Conservation (phyloP, 1,284 basidiomycete species). For the Sanghuangporus sanghuang region DNA sequence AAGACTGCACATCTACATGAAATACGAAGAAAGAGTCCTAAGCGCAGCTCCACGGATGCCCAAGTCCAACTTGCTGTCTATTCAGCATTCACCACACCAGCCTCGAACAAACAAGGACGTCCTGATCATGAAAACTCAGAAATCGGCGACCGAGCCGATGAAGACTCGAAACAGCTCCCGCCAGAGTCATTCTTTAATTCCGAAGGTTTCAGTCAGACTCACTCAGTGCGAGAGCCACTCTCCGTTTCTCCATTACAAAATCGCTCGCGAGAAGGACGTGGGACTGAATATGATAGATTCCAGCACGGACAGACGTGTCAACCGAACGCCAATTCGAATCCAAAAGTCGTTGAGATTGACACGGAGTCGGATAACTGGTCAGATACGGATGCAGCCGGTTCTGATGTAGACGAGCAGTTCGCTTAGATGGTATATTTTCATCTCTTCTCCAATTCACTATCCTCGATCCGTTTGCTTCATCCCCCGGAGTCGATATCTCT, state of each 20-base stretch:
- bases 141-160: neutral
- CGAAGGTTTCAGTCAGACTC: too few species aligned
- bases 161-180: neutral
- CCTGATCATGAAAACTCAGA: neutral
- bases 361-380: conserved; percentile 21
- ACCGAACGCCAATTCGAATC: neutral
- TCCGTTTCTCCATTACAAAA: conserved; percentile 13
- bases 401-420: neutral
- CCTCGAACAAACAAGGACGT: neutral
- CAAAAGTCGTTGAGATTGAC: conserved; percentile 8
- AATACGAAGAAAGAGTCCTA: conserved; percentile 8
- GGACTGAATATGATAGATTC: neutral
- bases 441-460: neutral
- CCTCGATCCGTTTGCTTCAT: neutral
- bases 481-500: neutral
- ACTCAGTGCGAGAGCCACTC: neutral
- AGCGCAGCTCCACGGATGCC: neutral
- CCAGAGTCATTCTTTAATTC: neutral
- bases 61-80: neutral
- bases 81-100: conserved; percentile 16
- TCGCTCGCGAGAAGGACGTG: neutral
- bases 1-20: conserved; percentile 70
- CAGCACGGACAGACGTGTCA: conserved; percentile 5
- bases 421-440: neutral
- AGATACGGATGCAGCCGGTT: conserved; percentile 13